phyloP scores from a whole-genome alignment of 305 asterid genomes.

The Fraxinus dipetala region DNA sequence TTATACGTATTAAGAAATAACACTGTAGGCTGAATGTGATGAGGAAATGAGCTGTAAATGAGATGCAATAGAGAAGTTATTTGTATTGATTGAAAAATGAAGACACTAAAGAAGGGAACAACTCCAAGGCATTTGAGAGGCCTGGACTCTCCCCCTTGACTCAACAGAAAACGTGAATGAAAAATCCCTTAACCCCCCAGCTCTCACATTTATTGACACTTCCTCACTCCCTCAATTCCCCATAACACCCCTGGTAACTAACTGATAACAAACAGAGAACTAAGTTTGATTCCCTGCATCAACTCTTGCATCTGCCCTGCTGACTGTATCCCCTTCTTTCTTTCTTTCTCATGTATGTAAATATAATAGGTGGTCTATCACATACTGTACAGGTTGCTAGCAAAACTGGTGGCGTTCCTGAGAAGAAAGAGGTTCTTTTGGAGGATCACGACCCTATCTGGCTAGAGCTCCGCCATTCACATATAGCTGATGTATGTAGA shows the following conservation, averaged over 20 bases:
- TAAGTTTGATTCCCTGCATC: neutral
- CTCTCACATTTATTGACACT: neutral
- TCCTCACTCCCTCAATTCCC: neutral
- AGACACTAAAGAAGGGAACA: neutral
- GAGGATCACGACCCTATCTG: conserved; percentile 99
- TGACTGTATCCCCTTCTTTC: neutral
- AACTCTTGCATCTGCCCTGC: neutral
- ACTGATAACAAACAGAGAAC: no score
- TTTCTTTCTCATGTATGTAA: neutral
- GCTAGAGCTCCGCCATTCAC: conserved; percentile 98
- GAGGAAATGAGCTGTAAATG: neutral
- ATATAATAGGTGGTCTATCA: neutral
- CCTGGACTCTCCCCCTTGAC: neutral
- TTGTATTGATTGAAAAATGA: neutral
- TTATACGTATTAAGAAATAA: neutral
- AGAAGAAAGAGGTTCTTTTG: conserved; percentile 93
- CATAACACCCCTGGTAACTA: neutral
- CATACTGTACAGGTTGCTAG: conserved; percentile 60
- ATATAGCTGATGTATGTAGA: conserved; percentile 91
- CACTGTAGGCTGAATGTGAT: neutral
- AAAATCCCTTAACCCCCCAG: neutral
- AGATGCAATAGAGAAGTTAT: neutral
- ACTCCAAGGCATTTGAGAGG: neutral
- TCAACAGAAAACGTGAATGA: neutral
- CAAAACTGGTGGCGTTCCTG: conserved; percentile 74